phyloP scores from a whole-genome alignment of 2,329 filamentous ascomycete species.

The Clonostachys solani region DNA sequence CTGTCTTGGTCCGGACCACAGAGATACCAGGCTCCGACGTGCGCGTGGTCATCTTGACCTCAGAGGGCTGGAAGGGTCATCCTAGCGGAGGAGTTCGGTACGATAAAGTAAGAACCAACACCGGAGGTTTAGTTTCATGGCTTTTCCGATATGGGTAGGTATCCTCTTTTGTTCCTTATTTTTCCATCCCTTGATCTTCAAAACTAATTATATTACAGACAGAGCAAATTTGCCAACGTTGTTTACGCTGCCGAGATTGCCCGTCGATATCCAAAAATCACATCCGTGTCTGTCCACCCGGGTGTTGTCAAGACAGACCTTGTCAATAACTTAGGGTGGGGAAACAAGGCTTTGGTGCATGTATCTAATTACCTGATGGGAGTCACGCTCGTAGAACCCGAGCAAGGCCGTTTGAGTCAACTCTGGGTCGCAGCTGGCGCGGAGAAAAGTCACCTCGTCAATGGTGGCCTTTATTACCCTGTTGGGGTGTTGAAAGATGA shows the following conservation, averaged over 20 bases:
- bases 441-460: background rate
- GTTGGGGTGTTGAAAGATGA: background rate
- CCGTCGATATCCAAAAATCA: slow-evolving; percentile 13
- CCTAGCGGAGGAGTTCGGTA: slow-evolving; percentile 18
- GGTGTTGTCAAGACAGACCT: slow-evolving; percentile 1
- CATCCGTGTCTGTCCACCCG: background rate
- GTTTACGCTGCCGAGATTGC: slow-evolving; percentile 19
- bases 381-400: background rate
- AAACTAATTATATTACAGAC: slow-evolving; percentile 15
- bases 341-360: background rate
- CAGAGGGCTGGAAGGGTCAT: slow-evolving; percentile 17
- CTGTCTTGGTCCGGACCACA: slow-evolving; percentile 18
- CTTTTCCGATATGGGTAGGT: too few relatives aligned
- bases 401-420: background rate
- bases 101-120: slow-evolving; percentile 15
- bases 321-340: background rate
- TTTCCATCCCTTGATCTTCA: slow-evolving; percentile 4
- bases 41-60: slow-evolving; percentile 14
- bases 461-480: background rate
- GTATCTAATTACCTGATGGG: background rate
- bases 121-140: background rate
- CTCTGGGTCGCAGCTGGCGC: background rate
- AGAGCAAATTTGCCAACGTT: slow-evolving; percentile 25
- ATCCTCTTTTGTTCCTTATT: too few relatives aligned
- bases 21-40: slow-evolving; percentile 12